Conservation (phyloP, 2,329 filamentous ascomycete species). For the Phialophora tarda region DNA sequence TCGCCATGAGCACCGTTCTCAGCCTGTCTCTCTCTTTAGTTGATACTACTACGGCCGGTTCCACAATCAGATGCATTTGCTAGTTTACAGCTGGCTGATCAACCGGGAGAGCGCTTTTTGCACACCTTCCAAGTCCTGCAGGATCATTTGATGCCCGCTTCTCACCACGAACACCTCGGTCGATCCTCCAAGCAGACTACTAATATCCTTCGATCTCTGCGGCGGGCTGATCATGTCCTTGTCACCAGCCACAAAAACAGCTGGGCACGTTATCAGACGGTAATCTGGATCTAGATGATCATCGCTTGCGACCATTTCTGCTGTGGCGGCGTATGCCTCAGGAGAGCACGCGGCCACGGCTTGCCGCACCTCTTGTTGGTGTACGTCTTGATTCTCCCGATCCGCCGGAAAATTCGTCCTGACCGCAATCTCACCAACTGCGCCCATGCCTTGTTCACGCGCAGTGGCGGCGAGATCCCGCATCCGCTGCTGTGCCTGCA, state of each 20-base stretch:
- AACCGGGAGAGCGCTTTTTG: constrained; percentile 22
- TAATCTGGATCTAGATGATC: constrained; percentile 45
- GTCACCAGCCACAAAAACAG: constrained; percentile 44
- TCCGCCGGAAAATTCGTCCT: constrained; percentile 43
- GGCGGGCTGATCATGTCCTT: constrained; percentile 44
- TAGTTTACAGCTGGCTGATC: constrained; percentile 10
- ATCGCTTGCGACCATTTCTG: constrained; percentile 42
- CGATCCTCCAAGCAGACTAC: constrained; percentile 40
- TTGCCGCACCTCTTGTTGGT: constrained; percentile 38
- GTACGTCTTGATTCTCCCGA: constrained; percentile 35
- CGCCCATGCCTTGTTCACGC: constrained; percentile 41
- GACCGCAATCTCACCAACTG: constrained; percentile 42
- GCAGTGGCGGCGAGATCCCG: constrained; percentile 41
- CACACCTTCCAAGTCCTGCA: constrained; percentile 30
- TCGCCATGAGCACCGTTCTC: not conserved
- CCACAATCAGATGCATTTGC: not conserved
- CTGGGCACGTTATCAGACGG: constrained; percentile 41
- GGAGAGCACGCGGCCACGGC: constrained; percentile 44
- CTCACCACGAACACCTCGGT: constrained; percentile 25
- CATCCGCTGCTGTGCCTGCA: constrained; percentile 44
- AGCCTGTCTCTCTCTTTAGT: not conserved
- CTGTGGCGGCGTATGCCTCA: constrained; percentile 45
- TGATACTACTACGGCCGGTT: not conserved
- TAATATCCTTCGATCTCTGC: constrained; percentile 41
- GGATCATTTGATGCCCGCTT: constrained; percentile 35